Evolutionary conservation across 2,329 filamentous ascomycete genomes (phyloP).

Genomic region (Botrytis fabae): DNA sequence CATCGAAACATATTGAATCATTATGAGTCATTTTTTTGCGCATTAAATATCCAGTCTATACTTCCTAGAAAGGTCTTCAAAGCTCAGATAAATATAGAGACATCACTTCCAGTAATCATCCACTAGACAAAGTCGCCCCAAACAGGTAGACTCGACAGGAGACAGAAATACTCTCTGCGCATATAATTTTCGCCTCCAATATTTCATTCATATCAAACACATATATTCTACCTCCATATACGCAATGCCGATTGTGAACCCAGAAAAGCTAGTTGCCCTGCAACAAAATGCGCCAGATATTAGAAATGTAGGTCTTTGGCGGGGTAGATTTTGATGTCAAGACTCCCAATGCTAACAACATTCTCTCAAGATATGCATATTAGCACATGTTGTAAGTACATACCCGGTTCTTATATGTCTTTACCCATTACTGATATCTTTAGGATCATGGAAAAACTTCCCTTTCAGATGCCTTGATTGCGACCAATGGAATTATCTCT

Average conservation of each 20-base stretch:
- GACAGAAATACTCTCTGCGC: background rate
- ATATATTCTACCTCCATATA: constrained; percentile 26
- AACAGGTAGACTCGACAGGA: constrained; percentile 4
- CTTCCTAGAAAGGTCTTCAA: background rate
- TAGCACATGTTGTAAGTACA: constrained; percentile 78
- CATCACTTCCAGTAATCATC: background rate
- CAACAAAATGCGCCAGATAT: constrained; percentile 87
- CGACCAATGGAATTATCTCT: constrained; percentile 99
- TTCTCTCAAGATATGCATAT: constrained; percentile 75
- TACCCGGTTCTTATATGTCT: background rate
- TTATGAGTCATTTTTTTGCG: constrained; percentile 2
- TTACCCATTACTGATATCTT: background rate
- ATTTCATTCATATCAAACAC: background rate
- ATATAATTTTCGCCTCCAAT: background rate
- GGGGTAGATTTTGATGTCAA: constrained; percentile 29
- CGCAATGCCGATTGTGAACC: constrained; percentile 84
- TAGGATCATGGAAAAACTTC: constrained; percentile 98
- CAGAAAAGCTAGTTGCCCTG: constrained; percentile 86
- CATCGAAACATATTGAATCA: constrained; percentile 12
- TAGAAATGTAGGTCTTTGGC: constrained; percentile 70
- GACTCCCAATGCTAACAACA: constrained; percentile 25
- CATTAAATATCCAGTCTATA: background rate
- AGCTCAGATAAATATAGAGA: background rate
- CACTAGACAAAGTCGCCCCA: background rate
- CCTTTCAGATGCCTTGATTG: constrained; percentile 90